Evolutionary conservation across 1,284 basidiomycete species (phyloP).

Genomic region (Cutaneotrichosporon sp.): DNA sequence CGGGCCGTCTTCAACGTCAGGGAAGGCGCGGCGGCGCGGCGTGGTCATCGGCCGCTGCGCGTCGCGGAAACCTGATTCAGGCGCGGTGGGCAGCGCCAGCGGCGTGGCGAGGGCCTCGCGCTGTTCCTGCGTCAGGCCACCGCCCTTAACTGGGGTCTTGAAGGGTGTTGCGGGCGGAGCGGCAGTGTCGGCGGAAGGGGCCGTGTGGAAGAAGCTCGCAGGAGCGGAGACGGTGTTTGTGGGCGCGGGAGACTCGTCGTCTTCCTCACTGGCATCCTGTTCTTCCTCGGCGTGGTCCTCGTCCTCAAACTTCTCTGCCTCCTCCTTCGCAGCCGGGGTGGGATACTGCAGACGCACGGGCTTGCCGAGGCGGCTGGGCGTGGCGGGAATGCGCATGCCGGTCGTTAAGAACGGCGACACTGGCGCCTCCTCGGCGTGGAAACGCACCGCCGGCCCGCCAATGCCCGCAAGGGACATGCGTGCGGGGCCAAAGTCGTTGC

Average conservation of each 20-base stretch:
- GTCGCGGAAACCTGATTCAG: background rate
- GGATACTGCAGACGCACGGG: background rate
- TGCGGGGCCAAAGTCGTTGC: conserved; percentile 10
- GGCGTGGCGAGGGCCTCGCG: conserved; percentile 32
- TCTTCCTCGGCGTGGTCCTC: conserved; percentile 9
- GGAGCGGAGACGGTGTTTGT: background rate
- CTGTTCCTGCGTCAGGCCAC: conserved; percentile 5
- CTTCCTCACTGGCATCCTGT: conserved; percentile 1
- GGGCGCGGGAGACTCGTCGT: background rate
- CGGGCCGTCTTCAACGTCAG: conserved; percentile 8
- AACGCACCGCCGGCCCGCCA: conserved; percentile 16
- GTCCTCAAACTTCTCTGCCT: background rate
- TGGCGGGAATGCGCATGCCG: conserved; percentile 7
- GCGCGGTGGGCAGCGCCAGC: conserved; percentile 27
- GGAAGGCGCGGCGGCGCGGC: conserved; percentile 31
- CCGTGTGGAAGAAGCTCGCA: background rate
- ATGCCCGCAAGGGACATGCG: conserved; percentile 21
- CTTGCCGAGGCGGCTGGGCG: conserved; percentile 14
- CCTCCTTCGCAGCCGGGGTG: background rate
- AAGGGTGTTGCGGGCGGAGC: background rate
- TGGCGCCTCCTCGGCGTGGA: background rate
- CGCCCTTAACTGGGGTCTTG: background rate
- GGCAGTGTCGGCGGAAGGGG: background rate
- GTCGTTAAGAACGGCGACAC: background rate
- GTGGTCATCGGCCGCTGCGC: conserved; percentile 5